A percentile compares a stretch with the other conserved stretches of the same genome.
Conservation (phyloP, 148 eudicot species). For the Mesembryanthemum crystallinum region DNA sequence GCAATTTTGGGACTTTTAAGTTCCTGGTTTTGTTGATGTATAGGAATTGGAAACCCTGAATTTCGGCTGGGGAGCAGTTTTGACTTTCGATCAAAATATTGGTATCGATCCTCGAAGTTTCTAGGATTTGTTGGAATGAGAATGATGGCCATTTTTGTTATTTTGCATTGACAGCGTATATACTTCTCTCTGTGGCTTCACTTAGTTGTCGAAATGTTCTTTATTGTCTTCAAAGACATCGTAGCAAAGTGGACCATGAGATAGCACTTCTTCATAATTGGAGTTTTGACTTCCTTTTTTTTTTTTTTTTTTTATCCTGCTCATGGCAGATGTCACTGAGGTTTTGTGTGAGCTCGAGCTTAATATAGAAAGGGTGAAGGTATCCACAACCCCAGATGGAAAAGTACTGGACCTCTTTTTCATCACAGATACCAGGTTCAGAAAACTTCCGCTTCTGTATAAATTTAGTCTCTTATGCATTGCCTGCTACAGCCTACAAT, state of each 20-base stretch:
- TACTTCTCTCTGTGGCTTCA: neutral
- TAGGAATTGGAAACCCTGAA: neutral
- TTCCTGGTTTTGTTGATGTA: neutral
- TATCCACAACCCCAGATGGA: conserved; percentile 92
- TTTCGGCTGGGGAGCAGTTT: neutral
- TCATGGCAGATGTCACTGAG: conserved; percentile 68
- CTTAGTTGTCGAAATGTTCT: neutral
- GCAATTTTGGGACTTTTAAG: neutral
- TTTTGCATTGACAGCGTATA: neutral
- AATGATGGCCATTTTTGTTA: neutral
- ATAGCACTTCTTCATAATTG: neutral
- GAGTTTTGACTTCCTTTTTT: neutral
- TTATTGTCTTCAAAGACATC: neutral
- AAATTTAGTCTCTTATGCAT: too few species aligned
- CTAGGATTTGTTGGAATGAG: neutral
- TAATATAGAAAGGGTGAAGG: conserved; percentile 75
- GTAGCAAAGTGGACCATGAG: neutral
- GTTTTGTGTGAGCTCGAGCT: conserved; percentile 88
- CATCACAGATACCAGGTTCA: conserved; percentile 84
- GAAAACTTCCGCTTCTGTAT: neutral
- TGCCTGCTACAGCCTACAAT: too few species aligned
- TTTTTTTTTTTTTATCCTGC: neutral
- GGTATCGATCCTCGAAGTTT: neutral
- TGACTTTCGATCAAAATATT: neutral
- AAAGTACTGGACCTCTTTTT: conserved; percentile 89